Base-by-base conservation (phyloP, 2,329 filamentous ascomycete genomes). In the Neurospora crassa region DNA sequence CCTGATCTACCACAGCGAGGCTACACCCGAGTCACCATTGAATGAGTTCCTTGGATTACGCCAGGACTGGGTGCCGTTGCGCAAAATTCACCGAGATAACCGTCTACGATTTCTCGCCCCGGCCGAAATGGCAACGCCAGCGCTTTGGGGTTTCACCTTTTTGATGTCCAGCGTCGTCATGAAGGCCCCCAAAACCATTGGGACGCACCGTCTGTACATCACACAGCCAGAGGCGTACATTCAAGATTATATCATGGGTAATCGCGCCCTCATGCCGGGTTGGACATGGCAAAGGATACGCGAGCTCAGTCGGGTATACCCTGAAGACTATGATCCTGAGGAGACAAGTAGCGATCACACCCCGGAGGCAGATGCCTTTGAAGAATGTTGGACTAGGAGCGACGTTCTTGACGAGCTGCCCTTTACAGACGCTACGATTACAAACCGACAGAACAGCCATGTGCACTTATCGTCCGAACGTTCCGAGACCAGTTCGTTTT, bases 211-310 rank as follows among this genome's bases (percentile, higher is more conserved):
- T 10, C 85, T 95, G 14, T 95, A 92, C 80, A 85, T 94, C 71
- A 95, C 92, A 1, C 90, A 92, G 72, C 87, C 90, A 3, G 89
- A 91, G 74, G 90, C 90, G 1, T 95, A 95, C 74, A 81, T 92
- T 2, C 92, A 95, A 77, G 87, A 89, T 73, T 76, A 78, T 40
- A 74, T 75, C 2, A 70, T 76, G 5, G 76, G 73, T 1, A 79
- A 82, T 16, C 80, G 84, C 41, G 83, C 86, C 5, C 85, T 86
- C 45, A 83, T 86, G 63, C 78, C 82, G 11, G 84, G 84, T 5
- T 94, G 90, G 91, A 89, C 88, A 1, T 95, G 92, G 92, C 89
- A 89, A 75, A 86, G 85, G 67, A 79, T 94, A 11, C 87, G 89
- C 42, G 85, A 89, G 75, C 81, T 93, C 34, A 88, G 86, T 68